phyloP scores from a whole-genome alignment of 2,329 filamentous ascomycete species.

The Hypoxylon sp. region DNA sequence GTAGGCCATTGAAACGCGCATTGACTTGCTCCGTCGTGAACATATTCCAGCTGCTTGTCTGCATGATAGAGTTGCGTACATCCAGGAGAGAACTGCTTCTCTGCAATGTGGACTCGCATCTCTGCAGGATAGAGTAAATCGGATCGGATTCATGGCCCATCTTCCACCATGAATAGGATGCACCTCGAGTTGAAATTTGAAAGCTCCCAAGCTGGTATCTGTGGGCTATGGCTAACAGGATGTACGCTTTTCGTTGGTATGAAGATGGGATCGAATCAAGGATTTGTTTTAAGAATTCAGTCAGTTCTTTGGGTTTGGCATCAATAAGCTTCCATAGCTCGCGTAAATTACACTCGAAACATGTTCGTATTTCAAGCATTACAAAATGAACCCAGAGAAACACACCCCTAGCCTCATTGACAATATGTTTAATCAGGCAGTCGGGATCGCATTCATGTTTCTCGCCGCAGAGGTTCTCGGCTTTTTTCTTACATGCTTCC shows the following conservation, averaged over 20 bases:
- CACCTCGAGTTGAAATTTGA: background rate
- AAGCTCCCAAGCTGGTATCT: background rate
- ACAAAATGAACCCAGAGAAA: constrained; percentile 28
- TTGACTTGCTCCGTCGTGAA: constrained; percentile 16
- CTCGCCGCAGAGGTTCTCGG: background rate
- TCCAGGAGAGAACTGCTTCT: background rate
- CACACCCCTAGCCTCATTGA: constrained; percentile 15
- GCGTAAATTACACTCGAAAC: background rate
- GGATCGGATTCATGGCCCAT: background rate
- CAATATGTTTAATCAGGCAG: constrained; percentile 22
- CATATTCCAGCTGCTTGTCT: background rate
- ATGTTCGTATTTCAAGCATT: constrained; percentile 18
- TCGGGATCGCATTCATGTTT: background rate
- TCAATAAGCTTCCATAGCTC: constrained; percentile 17
- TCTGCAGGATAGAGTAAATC: background rate
- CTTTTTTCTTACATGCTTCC: background rate
- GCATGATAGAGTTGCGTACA: background rate
- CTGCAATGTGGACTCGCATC: background rate
- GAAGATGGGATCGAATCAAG: constrained; percentile 10
- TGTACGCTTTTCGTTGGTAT: constrained; percentile 22
- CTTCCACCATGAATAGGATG: constrained; percentile 19
- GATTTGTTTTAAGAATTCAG: constrained; percentile 14
- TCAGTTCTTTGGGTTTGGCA: constrained; percentile 5
- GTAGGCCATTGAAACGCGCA: constrained; percentile 24
- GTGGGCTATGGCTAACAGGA: constrained; percentile 8